Evolutionary conservation across 257 asterid species (phyloP), one percentile per base, ranked within the genome.

Genomic region (Solanum tarapatanum): DNA sequence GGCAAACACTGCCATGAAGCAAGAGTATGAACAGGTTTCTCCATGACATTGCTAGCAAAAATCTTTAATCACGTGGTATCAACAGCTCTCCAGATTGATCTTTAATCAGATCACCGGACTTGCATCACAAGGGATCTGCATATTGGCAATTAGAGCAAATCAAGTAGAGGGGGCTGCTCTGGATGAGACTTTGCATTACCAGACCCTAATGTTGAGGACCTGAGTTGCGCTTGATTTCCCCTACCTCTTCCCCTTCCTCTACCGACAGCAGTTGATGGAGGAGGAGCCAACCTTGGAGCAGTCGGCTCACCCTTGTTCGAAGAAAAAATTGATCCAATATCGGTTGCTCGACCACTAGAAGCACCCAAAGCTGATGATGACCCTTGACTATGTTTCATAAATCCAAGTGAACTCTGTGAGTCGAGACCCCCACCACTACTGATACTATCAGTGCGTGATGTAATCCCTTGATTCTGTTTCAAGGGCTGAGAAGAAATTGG

Each of bases 231-330:
- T 87, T 90, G 95, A 91, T 80, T 93, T 88, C 97, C 98, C 91
- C 97, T 91, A 64, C 98, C 99, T 87, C 96, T 94, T 73, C 98
- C 99, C 89, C 99, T 92, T 84, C 93, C 98, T 91, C 97, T 90
- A 87, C 98, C 96, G 51, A 95, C 96, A 19, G 98, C 93, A 82
- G 93, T 90, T 26, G 93, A 86, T 26, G 99, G 99, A 64, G 98
- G 99, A 8, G 99, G 99, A 90, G 99, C 99, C 82, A 96, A 96
- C 92, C 97, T 94, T 68, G 90, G 96, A 68, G 97, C 98, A 82
- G 88, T 48, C 35, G 92, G 94, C 87, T 94, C 98, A 73, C 90
- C 94, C 92, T 90, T 95, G 96, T 88, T 94, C 8, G 94, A 30
- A 88, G 95, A 91, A 91, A 97, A 97, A 48, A 97, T 95, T 19